Evolutionary conservation across 345 rosid species (phyloP).

Genomic region (Eucalyptus caleyi): DNA sequence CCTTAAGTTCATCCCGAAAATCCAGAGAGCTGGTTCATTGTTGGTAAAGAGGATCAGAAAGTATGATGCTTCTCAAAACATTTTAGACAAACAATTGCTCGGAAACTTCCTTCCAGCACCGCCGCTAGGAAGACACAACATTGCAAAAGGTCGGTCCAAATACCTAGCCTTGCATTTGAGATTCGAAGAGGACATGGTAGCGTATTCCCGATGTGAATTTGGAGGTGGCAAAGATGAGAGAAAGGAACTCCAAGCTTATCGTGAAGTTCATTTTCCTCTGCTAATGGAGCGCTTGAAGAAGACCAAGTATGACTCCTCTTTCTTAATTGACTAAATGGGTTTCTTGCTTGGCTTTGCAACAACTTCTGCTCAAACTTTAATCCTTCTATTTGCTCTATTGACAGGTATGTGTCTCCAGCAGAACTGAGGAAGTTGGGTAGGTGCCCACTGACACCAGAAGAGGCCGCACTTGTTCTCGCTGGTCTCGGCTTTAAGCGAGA

Average conservation of each 20-base stretch:
- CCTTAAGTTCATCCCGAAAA: constrained; percentile 59
- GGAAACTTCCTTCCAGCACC: constrained; percentile 31
- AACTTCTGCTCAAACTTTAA: neutral
- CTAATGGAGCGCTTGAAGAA: constrained; percentile 52
- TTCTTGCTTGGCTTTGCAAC: neutral
- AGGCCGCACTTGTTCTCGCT: constrained; percentile 80
- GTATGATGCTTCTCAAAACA: constrained; percentile 16
- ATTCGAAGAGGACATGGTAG: constrained; percentile 96
- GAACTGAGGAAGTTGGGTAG: constrained; percentile 68
- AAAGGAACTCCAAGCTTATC: constrained; percentile 68
- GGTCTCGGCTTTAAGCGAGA: constrained; percentile 57
- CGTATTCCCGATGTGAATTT: constrained; percentile 81
- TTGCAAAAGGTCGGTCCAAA: constrained; percentile 14
- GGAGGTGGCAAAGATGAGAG: constrained; percentile 72
- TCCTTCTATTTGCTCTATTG: neutral
- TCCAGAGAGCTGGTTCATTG: constrained; percentile 54
- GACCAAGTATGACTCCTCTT: constrained; percentile 28
- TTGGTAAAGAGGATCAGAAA: constrained; percentile 65
- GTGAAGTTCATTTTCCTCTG: constrained; percentile 78
- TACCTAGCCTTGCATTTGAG: constrained; percentile 87
- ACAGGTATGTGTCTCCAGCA: constrained; percentile 39
- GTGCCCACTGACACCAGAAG: constrained; percentile 97
- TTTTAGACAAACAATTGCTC: constrained; percentile 53
- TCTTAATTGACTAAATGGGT: neutral
- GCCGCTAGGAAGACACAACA: constrained; percentile 6